A percentile compares a stretch with the other conserved stretches of the same genome.
Conservation (phyloP, 148 eudicot species). For the Arbutus unedo region DNA sequence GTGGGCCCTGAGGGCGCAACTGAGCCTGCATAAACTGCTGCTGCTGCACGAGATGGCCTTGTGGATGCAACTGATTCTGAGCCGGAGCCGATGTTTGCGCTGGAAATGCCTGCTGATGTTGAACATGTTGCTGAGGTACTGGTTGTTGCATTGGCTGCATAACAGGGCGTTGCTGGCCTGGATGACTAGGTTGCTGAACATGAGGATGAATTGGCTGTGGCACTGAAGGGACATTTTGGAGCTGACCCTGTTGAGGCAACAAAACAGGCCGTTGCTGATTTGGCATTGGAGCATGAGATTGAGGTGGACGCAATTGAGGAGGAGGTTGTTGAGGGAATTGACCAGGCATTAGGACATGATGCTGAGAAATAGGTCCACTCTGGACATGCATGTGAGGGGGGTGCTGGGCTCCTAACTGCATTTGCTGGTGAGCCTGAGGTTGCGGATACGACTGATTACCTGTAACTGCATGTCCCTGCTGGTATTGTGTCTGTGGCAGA, state of each 20-base stretch:
- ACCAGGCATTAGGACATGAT: conserved; percentile 44
- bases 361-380: conserved; percentile 44
- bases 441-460: conserved; percentile 34
- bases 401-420: conserved; percentile 44
- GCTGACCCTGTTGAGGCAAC: conserved; percentile 50
- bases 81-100: conserved; percentile 33
- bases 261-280: conserved; percentile 48
- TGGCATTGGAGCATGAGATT: conserved; percentile 38
- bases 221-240: conserved; percentile 35
- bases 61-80: conserved; percentile 29
- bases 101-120: conserved; percentile 48
- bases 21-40: conserved; percentile 37
- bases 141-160: conserved; percentile 53
- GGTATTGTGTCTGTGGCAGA: conserved; percentile 26
- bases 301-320: conserved; percentile 57
- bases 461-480: conserved; percentile 24
- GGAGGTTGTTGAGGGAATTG: conserved; percentile 58
- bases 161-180: conserved; percentile 53
- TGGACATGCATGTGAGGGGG: conserved; percentile 33
- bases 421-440: conserved; percentile 49
- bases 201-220: conserved; percentile 45
- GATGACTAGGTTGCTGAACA: conserved; percentile 51
- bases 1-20: conserved; percentile 37
- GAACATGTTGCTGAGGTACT: conserved; percentile 50
- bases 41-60: conserved; percentile 33